Conservation (phyloP, 2,329 filamentous ascomycete genomes). For the Chrysosporium queenslandicum region DNA sequence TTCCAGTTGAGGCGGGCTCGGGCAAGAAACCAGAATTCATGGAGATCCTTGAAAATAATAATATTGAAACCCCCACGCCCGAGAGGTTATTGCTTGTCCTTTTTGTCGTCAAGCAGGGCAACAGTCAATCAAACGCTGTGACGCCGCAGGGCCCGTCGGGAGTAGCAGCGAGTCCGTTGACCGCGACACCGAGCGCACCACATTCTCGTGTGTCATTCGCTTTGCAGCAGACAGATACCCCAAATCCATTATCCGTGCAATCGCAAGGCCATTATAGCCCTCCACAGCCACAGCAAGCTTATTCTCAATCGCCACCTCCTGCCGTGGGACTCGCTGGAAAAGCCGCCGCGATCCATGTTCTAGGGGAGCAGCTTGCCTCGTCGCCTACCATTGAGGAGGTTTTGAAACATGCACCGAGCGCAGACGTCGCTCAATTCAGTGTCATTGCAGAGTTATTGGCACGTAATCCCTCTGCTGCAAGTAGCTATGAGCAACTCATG, state of each 20-base stretch:
- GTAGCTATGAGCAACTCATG: constrained; percentile 44
- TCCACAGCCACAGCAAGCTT: constrained; percentile 22
- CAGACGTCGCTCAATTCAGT: constrained; percentile 61
- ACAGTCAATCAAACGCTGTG: constrained; percentile 31
- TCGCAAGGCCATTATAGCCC: constrained; percentile 16
- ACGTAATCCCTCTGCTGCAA: constrained; percentile 53
- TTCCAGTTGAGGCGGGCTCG: constrained; percentile 67
- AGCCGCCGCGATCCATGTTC: constrained; percentile 50
- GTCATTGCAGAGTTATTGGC: constrained; percentile 61
- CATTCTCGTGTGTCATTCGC: constrained; percentile 16
- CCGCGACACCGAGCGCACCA: constrained; percentile 18
- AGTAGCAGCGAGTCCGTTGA: constrained; percentile 28
- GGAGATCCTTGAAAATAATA: constrained; percentile 75
- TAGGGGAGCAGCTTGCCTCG: constrained; percentile 50
- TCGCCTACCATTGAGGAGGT: constrained; percentile 60
- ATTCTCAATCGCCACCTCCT: constrained; percentile 23
- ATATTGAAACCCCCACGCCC: constrained; percentile 58
- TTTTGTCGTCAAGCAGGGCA: constrained; percentile 64
- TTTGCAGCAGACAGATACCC: neutral
- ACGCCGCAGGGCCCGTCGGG: constrained; percentile 32
- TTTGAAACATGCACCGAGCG: constrained; percentile 57
- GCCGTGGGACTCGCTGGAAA: constrained; percentile 38
- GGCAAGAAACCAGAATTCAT: constrained; percentile 69
- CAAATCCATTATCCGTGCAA: neutral
- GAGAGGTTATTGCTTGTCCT: constrained; percentile 74